Evolutionary conservation across 1,139 yeast genomes (phyloP).

Genomic region (Taphrina flavorubra): DNA sequence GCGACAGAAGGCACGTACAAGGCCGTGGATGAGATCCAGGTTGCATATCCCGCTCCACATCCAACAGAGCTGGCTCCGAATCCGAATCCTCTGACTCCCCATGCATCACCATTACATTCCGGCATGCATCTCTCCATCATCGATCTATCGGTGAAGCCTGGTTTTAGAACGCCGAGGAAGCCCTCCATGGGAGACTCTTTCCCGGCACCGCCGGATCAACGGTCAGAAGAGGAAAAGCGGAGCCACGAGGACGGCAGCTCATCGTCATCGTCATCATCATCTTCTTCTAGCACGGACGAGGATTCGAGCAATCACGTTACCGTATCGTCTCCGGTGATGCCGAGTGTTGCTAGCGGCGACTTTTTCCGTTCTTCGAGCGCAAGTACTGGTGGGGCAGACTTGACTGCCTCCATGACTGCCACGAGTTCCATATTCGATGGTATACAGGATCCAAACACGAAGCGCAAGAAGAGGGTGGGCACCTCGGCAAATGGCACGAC

Average conservation of each 20-base stretch:
- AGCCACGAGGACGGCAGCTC: slow-evolving; percentile 4
- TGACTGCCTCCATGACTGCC: slow-evolving; percentile 21
- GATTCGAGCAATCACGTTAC: slow-evolving; percentile 5
- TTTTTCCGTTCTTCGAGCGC: slow-evolving; percentile 14
- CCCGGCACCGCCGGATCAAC: not conserved
- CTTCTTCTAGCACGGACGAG: slow-evolving; percentile 5
- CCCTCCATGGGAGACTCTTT: slow-evolving; percentile 26
- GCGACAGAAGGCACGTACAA: slow-evolving; percentile 39
- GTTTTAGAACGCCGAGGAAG: not conserved
- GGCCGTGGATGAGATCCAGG: slow-evolving; percentile 15
- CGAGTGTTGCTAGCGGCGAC: not conserved
- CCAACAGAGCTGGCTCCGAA: slow-evolving; percentile 33
- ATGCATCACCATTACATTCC: slow-evolving; percentile 22
- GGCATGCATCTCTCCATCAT: slow-evolving; percentile 32
- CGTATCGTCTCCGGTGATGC: slow-evolving; percentile 13
- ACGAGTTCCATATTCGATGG: slow-evolving; percentile 34
- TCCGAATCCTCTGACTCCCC: slow-evolving; percentile 40
- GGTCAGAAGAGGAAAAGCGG: slow-evolving; percentile 1
- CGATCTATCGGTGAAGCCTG: not conserved
- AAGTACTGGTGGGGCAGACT: slow-evolving; percentile 24
- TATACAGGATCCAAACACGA: slow-evolving; percentile 6
- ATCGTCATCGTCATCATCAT: not conserved
- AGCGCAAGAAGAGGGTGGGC: slow-evolving; percentile 34
- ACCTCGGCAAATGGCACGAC: slow-evolving; percentile 48
- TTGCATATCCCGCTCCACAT: slow-evolving; percentile 37